Evolutionary conservation across 805 yeast species (phyloP).

Genomic region (Dipodascopsis tothii): DNA sequence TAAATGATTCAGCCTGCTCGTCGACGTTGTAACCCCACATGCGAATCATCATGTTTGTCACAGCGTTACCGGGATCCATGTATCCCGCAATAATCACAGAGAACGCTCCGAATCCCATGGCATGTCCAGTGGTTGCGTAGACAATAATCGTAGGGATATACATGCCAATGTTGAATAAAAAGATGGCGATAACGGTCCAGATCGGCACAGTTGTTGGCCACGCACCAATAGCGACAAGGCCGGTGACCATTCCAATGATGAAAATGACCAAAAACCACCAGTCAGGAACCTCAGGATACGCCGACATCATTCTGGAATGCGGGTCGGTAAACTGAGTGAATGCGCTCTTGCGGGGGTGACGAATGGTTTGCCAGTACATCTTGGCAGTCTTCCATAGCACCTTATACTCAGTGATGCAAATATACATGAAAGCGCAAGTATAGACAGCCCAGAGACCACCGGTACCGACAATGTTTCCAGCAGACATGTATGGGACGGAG

Average conservation of each 20-base stretch:
- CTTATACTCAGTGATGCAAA: slow-evolving; percentile 40
- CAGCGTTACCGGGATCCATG: slow-evolving; percentile 43
- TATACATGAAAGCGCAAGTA: slow-evolving; percentile 46
- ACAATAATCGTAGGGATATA: too few relatives aligned
- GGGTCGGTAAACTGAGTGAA: slow-evolving; percentile 30
- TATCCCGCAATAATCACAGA: slow-evolving; percentile 23
- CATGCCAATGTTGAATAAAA: slow-evolving; percentile 29
- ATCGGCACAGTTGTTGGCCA: slow-evolving; percentile 34
- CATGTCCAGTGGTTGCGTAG: slow-evolving; percentile 36
- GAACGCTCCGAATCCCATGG: slow-evolving; percentile 33
- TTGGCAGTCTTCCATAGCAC: slow-evolving; percentile 32
- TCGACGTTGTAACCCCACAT: slow-evolving; percentile 52
- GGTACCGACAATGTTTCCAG: slow-evolving; percentile 46
- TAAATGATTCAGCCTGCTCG: slow-evolving; percentile 50
- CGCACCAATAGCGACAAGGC: slow-evolving; percentile 33
- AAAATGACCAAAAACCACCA: slow-evolving; percentile 43
- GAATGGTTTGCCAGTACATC: slow-evolving; percentile 16
- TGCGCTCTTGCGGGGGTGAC: slow-evolving; percentile 27
- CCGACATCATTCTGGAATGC: slow-evolving; percentile 9
- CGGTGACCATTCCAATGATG: slow-evolving; percentile 38
- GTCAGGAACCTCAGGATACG: slow-evolving; percentile 39
- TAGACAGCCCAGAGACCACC: slow-evolving; percentile 47
- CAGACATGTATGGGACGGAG: slow-evolving; percentile 54
- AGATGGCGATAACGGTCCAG: slow-evolving; percentile 28
- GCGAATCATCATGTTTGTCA: slow-evolving; percentile 46